A percentile compares a stretch with the other conserved stretches of the same genome.
phyloP scores from a whole-genome alignment of 2,329 filamentous ascomycete genomes.

The Cercospora brassicicola region DNA sequence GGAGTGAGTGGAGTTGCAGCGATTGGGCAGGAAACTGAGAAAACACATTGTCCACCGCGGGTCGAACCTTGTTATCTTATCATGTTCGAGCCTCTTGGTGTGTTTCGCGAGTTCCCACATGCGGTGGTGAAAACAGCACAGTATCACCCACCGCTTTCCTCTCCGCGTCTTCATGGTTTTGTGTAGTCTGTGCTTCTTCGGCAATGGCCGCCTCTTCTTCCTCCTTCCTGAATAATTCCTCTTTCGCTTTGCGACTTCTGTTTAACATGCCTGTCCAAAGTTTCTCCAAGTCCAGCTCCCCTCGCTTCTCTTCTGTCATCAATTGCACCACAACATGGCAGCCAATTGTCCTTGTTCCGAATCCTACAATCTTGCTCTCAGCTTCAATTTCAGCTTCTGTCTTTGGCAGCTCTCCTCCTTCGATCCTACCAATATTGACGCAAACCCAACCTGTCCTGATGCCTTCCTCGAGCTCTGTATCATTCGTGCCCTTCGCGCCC shows the following conservation, averaged over 20 bases:
- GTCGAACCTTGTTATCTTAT: neutral
- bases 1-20: neutral
- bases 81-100: neutral
- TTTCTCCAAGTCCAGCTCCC: slow-evolving; percentile 65
- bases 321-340: slow-evolving; percentile 69
- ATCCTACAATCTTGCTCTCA: slow-evolving; percentile 69
- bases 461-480: slow-evolving; percentile 71
- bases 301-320: slow-evolving; percentile 69
- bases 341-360: slow-evolving; percentile 61
- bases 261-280: slow-evolving; percentile 53
- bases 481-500: slow-evolving; percentile 58
- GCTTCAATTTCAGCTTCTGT: slow-evolving; percentile 35
- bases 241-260: slow-evolving; percentile 29
- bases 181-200: neutral
- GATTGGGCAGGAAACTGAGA: neutral
- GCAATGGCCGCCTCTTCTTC: neutral
- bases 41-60: neutral
- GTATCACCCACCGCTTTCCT: neutral
- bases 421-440: slow-evolving; percentile 76
- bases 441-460: slow-evolving; percentile 95
- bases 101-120: neutral
- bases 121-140: slow-evolving; percentile 1
- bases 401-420: slow-evolving; percentile 66
- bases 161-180: neutral
- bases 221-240: slow-evolving; percentile 15